These are phyloP conservation scores for Chlorella variabilis DNA, from an alignment of 163 green algal genomes.

Conservation along the genomic window DNA sequence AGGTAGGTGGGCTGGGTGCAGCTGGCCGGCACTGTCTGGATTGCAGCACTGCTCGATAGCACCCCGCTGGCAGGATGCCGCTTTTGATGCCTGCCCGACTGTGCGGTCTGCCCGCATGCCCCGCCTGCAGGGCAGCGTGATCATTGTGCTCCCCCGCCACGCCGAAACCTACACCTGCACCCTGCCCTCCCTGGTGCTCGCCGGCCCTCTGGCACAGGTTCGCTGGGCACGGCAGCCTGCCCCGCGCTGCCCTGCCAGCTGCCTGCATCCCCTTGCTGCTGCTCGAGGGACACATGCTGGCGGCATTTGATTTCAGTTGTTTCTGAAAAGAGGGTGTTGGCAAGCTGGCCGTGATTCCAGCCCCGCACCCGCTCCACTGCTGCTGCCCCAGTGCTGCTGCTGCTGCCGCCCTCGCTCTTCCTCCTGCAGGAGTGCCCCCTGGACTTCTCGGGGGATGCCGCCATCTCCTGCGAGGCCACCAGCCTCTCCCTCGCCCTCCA, in stretches of 20 bases:
- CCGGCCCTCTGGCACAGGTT: constrained; percentile 27
- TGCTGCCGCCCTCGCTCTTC: too few species aligned
- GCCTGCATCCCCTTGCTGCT: not conserved
- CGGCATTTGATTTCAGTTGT: not conserved
- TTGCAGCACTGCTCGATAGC: not conserved
- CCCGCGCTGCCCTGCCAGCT: not conserved
- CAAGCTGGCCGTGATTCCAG: too few species aligned
- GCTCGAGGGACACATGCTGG: too few species aligned
- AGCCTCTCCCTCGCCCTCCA: constrained; percentile 29
- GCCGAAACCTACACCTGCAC: constrained; percentile 40
- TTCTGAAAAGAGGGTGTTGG: too few species aligned
- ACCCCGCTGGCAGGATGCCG: too few species aligned
- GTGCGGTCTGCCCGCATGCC: too few species aligned
- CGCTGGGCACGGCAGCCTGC: too few species aligned
- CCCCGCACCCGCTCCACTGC: too few species aligned
- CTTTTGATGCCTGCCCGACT: too few species aligned
- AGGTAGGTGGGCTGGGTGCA: too few species aligned
- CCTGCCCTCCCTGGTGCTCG: constrained; percentile 45
- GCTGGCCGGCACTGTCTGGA: not conserved
- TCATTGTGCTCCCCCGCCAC: constrained; percentile 29
- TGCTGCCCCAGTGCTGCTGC: not conserved
- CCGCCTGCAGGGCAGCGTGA: constrained; percentile 20
- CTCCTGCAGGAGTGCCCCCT: constrained; percentile 24
- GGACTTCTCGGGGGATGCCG: constrained; percentile 36
- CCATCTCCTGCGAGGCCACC: constrained; percentile 34